Conservation (phyloP, 2,329 filamentous ascomycete species). For the Paracoccidioides lutzii region DNA sequence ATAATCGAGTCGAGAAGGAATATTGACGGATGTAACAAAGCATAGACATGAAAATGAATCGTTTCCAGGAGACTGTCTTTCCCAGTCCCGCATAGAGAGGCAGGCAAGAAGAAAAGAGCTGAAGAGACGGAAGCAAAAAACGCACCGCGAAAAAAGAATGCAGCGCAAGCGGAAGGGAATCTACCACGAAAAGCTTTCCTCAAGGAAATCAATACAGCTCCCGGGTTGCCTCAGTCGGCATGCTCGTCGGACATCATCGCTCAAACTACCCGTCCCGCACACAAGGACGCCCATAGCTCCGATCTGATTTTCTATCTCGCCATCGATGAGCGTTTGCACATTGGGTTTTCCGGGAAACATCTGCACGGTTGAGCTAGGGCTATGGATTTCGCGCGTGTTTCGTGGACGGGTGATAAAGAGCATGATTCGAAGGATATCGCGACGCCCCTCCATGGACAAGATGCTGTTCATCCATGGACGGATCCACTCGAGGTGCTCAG, state of each 20-base stretch:
- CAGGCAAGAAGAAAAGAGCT: not conserved
- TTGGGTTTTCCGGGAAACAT: slow-evolving; percentile 88
- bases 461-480: slow-evolving; percentile 72
- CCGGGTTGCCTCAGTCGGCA: slow-evolving; percentile 50
- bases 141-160: not conserved
- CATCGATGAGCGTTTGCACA: slow-evolving; percentile 61
- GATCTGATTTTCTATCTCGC: slow-evolving; percentile 68
- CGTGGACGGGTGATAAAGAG: slow-evolving; percentile 84
- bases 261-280: slow-evolving; percentile 61
- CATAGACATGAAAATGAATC: not conserved
- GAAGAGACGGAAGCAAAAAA: not conserved
- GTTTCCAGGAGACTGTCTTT: not conserved
- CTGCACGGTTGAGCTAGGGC: slow-evolving; percentile 65
- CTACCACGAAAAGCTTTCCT: slow-evolving; percentile 56
- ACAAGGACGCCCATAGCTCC: slow-evolving; percentile 83
- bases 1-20: too few relatives aligned
- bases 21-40: not conserved
- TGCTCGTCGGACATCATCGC: slow-evolving; percentile 60
- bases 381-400: slow-evolving; percentile 67
- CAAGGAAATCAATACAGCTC: slow-evolving; percentile 58
- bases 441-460: slow-evolving; percentile 63
- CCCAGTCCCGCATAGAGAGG: too few relatives aligned
- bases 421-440: slow-evolving; percentile 72
- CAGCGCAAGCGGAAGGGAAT: not conserved
- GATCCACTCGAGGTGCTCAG: slow-evolving; percentile 85